A percentile compares a stretch with the other conserved stretches of the same genome.
phyloP scores from a whole-genome alignment of 257 asterid genomes.

The Capsicum rhomboideum region DNA sequence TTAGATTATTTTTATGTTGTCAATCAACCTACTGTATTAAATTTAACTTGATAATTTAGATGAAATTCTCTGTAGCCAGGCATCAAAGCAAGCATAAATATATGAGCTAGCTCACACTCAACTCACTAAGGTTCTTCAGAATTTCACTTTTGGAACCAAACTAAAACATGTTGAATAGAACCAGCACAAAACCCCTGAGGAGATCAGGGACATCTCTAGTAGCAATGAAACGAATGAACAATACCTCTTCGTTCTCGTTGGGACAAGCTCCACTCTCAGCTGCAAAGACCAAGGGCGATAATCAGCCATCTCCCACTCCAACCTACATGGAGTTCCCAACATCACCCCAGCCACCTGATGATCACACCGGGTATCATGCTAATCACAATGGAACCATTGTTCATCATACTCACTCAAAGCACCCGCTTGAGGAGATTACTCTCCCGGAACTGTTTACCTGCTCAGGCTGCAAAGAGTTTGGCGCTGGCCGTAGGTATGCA shows the following conservation, averaged over 20 bases:
- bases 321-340: slow-evolving; percentile 36
- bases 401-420: slow-evolving; percentile 57
- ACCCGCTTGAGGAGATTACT: slow-evolving; percentile 41
- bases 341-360: slow-evolving; percentile 35
- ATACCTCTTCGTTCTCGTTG: neutral
- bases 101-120: slow-evolving; percentile 3
- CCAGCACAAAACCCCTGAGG: neutral
- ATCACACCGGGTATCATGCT: neutral
- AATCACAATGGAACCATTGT: slow-evolving; percentile 26
- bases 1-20: neutral
- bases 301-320: neutral
- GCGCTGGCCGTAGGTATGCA: slow-evolving; percentile 59
- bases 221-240: neutral
- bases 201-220: neutral
- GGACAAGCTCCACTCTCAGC: slow-evolving; percentile 2
- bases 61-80: neutral
- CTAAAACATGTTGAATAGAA: neutral
- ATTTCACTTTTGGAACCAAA: neutral
- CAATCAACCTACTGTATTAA: neutral
- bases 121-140: neutral
- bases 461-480: slow-evolving; percentile 70
- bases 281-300: neutral
- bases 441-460: slow-evolving; percentile 50
- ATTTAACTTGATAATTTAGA: neutral
- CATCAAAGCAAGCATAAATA: neutral